These are phyloP conservation scores for Pyricularia sp. DNA, from an alignment of 2,329 filamentous ascomycete genomes.

Conservation along the genomic window DNA sequence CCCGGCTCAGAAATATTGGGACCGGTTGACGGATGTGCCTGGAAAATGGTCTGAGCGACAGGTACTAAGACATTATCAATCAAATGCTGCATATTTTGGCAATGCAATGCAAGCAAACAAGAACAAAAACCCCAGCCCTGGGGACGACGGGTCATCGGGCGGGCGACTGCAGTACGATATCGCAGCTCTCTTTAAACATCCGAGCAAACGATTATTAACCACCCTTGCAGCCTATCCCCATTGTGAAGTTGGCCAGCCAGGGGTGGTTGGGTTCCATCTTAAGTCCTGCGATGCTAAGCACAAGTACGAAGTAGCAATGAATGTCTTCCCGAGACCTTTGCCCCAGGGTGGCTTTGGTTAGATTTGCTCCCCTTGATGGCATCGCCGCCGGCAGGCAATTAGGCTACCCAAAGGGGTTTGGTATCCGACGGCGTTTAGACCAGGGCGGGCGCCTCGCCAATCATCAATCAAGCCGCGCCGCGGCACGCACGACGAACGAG, in stretches of 20 bases:
- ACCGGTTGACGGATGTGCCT: neutral
- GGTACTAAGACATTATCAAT: neutral
- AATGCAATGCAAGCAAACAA: neutral
- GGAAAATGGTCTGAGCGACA: neutral
- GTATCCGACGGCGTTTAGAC: neutral
- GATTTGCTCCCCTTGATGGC: neutral
- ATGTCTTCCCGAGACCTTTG: neutral
- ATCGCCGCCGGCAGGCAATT: neutral
- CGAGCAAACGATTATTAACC: neutral
- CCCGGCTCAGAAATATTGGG: neutral
- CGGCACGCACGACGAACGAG: neutral
- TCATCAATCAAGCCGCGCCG: neutral
- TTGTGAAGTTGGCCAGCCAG: neutral
- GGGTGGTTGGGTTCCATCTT: no score
- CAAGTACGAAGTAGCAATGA: neutral
- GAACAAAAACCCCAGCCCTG: neutral
- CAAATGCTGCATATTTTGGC: neutral
- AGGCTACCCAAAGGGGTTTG: neutral
- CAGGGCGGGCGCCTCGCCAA: neutral
- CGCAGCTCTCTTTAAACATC: no score
- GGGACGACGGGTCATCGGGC: neutral
- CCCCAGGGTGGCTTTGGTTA: neutral
- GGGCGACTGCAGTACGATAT: no score
- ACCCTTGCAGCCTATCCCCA: neutral
- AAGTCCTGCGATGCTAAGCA: neutral